phyloP scores from a whole-genome alignment of 83 land plant species.

The Thuja plicata region DNA sequence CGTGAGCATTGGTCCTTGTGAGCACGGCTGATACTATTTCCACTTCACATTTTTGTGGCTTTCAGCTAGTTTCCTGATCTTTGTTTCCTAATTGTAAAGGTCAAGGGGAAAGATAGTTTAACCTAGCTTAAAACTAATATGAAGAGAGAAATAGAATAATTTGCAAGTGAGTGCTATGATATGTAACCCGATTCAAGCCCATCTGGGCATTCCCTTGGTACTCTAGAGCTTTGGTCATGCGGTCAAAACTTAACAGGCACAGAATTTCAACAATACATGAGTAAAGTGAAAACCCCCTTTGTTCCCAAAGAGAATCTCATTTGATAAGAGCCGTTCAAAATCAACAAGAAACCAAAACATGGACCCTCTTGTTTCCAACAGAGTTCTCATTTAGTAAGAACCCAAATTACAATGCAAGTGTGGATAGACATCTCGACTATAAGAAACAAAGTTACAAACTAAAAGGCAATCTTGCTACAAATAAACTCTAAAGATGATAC shows the following conservation, averaged over 20 bases:
- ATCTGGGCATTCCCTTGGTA: background rate
- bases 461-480: too few species aligned
- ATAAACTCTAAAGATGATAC: too few species aligned
- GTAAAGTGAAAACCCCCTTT: background rate
- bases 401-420: too few species aligned
- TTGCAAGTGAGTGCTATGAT: background rate
- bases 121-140: background rate
- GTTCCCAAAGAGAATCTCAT: background rate
- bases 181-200: background rate
- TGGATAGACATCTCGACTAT: too few species aligned
- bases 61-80: background rate
- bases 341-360: background rate
- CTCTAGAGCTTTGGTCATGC: background rate
- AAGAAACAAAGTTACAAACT: too few species aligned
- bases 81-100: background rate
- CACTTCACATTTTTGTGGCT: background rate
- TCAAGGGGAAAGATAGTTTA: background rate
- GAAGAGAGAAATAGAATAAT: background rate
- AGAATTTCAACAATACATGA: background rate
- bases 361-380: background rate
- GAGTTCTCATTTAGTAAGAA: background rate
- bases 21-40: background rate
- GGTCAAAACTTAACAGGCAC: background rate
- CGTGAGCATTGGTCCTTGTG: background rate
- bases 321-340: background rate